A percentile compares a stretch with the other conserved stretches of the same genome.
These are phyloP conservation scores for Naegleria gruberi DNA, from an alignment of 208 protist species.

Conservation along the genomic window DNA sequence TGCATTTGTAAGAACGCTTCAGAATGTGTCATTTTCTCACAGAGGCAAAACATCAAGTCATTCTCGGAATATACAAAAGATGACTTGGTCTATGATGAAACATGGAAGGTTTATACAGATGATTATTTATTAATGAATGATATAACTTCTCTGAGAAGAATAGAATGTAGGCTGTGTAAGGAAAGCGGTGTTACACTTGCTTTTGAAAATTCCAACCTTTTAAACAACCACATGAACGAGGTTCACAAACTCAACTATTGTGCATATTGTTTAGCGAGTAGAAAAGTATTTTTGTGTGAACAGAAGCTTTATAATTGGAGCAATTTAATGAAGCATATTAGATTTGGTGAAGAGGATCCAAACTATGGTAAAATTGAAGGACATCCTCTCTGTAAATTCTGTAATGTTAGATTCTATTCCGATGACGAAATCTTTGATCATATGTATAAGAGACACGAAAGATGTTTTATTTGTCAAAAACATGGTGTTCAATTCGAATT, in stretches of 20 bases:
- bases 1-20: slow-evolving; percentile 17
- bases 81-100: not conserved
- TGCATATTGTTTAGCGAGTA: not conserved
- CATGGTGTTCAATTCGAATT: slow-evolving; percentile 19
- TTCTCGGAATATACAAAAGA: not conserved
- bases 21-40: not conserved
- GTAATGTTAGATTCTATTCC: slow-evolving; percentile 5
- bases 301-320: not conserved
- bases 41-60: not conserved
- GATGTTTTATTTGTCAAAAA: slow-evolving; percentile 14
- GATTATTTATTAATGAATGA: not conserved
- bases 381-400: slow-evolving; percentile 27
- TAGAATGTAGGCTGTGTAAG: not conserved
- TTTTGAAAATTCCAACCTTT: not conserved
- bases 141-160: not conserved
- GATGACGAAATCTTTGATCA: slow-evolving; percentile 21
- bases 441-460: slow-evolving; percentile 18
- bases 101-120: not conserved
- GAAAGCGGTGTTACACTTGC: not conserved
- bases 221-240: not conserved
- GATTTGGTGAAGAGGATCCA: not conserved
- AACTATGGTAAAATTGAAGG: slow-evolving; percentile 12
- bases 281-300: slow-evolving; percentile 21
- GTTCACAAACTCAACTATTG: slow-evolving; percentile 15
- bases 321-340: slow-evolving; percentile 9